phyloP scores from a whole-genome alignment of 1,139 yeast genomes.

The Zygosaccharomyces pseudobailii region DNA sequence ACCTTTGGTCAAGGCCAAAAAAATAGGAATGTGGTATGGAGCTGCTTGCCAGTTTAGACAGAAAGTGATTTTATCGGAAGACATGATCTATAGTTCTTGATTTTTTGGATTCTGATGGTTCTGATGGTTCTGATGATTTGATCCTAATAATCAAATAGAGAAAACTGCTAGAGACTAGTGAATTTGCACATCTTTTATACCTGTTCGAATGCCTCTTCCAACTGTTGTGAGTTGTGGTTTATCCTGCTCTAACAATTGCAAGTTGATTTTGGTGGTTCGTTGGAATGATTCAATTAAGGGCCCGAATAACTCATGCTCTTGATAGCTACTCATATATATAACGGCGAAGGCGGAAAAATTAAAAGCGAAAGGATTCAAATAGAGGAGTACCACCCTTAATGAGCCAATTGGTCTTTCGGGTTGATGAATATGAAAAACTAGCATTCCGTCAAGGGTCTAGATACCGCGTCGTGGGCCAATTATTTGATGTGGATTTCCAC shows the following conservation, averaged over 20 bases:
- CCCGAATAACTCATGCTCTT: background rate
- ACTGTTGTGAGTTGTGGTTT: background rate
- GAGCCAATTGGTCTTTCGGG: constrained; percentile 13
- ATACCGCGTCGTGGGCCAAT: constrained; percentile 16
- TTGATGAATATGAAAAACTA: constrained; percentile 5
- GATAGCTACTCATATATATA: background rate
- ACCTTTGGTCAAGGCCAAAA: constrained; percentile 48
- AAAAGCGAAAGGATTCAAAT: background rate
- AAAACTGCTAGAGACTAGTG: background rate
- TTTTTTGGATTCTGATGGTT: background rate
- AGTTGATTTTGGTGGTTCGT: background rate
- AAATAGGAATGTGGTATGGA: constrained; percentile 54
- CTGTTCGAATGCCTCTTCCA: background rate
- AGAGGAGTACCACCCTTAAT: constrained; percentile 1
- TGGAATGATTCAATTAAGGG: background rate
- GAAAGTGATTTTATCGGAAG: constrained; percentile 48
- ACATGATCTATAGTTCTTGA: constrained; percentile 21
- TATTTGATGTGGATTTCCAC: constrained; percentile 6
- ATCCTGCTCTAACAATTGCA: constrained; percentile 2
- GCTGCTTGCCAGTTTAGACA: constrained; percentile 55
- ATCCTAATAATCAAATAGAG: background rate
- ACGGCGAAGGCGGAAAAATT: background rate
- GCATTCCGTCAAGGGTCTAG: constrained; percentile 9
- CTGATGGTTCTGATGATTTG: background rate
- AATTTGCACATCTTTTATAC: background rate